These are phyloP conservation scores for Cryptococcus amylolentus DNA, from an alignment of 1,284 basidiomycete species.

Conservation along the genomic window DNA sequence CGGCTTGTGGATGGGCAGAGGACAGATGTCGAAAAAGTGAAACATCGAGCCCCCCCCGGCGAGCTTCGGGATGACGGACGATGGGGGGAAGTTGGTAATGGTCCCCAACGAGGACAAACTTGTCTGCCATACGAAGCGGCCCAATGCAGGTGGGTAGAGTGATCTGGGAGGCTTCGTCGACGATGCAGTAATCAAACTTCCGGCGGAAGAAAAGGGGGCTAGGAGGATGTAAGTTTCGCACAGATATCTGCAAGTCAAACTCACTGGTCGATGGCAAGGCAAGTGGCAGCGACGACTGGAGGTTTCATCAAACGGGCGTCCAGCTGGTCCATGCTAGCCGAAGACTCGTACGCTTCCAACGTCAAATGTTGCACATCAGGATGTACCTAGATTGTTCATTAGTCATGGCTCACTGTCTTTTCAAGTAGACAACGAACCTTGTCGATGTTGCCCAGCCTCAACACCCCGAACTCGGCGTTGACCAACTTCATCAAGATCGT, in stretches of 20 bases:
- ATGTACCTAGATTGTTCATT: slow-evolving; percentile 59
- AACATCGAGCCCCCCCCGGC: slow-evolving; percentile 78
- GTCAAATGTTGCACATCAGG: slow-evolving; percentile 70
- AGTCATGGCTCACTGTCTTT: background rate
- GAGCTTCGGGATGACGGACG: slow-evolving; percentile 74
- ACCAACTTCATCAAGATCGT: slow-evolving; percentile 82
- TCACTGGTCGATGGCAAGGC: slow-evolving; percentile 87
- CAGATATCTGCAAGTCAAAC: slow-evolving; percentile 37
- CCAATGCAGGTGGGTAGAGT: slow-evolving; percentile 93
- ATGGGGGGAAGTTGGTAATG: slow-evolving; percentile 95
- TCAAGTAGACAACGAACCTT: slow-evolving; percentile 59
- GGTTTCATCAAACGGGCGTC: slow-evolving; percentile 77
- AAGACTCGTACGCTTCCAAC: slow-evolving; percentile 57
- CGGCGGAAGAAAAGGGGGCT: slow-evolving; percentile 80
- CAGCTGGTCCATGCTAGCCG: slow-evolving; percentile 68
- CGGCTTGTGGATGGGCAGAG: slow-evolving; percentile 75
- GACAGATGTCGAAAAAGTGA: slow-evolving; percentile 86
- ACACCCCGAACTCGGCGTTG: slow-evolving; percentile 64
- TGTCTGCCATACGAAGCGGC: slow-evolving; percentile 82
- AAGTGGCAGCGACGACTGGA: slow-evolving; percentile 92
- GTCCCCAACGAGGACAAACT: slow-evolving; percentile 92
- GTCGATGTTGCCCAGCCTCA: slow-evolving; percentile 84
- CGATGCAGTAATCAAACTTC: slow-evolving; percentile 93
- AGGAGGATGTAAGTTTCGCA: background rate
- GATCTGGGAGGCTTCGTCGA: slow-evolving; percentile 98